Base-by-base conservation (phyloP, 306 rosid genomes). In the Pyrus bretschneideri region DNA sequence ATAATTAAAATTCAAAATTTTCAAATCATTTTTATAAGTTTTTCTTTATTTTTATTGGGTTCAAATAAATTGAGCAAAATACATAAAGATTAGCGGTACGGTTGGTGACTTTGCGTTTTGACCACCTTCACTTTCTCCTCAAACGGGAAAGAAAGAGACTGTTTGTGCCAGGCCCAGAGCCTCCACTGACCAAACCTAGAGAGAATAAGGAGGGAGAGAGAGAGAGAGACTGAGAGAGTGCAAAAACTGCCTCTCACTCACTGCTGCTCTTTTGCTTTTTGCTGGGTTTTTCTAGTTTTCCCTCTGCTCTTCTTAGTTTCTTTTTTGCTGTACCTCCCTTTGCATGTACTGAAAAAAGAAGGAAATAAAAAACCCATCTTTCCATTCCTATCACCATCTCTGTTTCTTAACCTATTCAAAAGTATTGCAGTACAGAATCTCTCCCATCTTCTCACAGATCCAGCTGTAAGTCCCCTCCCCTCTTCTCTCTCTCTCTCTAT, bases 401-500 rank as follows among this genome's bases (percentile, higher is more conserved):
- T 15, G 44, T 63, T 63, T 63, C 68, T 63, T 15, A 66, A 66
- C 49, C 51, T 66, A 35, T 66, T 21, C 29, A 44, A 66, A 35
- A 21, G 25, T 66, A 66, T 38, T 35, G 3, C 68, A 63, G 33
- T 30, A 40, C 44, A 63, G 40, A 63, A 30, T 15, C 68, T 29
- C 19, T 27, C 29, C 63, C 76, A 57, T 72, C 54, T 72, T 42
- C 44, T 45, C 44, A 44, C 59, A 19, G 78, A 74, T 74, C 78
- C 78, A 62, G 31, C 78, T 62, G 31, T 74, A 45, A 61, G 78
- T 12, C 78, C 35, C 52, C 52, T 46, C 6, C 15, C 4, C 46
- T 11, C 14, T 11, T 46, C 52, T 49, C 21, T 15, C 54, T 35
- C 52, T 46, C 52, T 46, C 52, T 45, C 52, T 46, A 6, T 14